Percentiles rank a stretch among this genome's conserved stretches.
Conservation (phyloP, 2,329 filamentous ascomycete species). For the Didymella arachidicola region DNA sequence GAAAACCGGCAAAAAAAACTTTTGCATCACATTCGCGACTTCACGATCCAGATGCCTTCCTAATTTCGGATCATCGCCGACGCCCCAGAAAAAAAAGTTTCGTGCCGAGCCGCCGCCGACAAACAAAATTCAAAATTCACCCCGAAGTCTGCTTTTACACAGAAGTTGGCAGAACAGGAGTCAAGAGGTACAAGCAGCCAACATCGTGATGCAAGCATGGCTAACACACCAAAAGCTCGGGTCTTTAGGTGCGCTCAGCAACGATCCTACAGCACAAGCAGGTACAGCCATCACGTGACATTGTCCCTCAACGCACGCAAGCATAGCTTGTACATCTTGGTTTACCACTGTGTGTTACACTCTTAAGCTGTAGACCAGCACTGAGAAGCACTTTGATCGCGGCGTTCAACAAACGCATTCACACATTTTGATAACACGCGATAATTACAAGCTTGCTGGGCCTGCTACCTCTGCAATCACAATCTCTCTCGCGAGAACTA, state of each 20-base stretch:
- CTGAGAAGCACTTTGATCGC: not conserved
- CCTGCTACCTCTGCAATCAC: not conserved
- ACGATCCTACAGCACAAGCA: not conserved
- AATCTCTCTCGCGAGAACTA: not conserved
- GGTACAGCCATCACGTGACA: slow-evolving; percentile 18
- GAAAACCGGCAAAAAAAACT: slow-evolving; percentile 12
- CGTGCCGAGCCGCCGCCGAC: slow-evolving; percentile 21
- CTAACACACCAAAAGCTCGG: slow-evolving; percentile 16
- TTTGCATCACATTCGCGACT: slow-evolving; percentile 11
- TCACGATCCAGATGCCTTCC: slow-evolving; percentile 19
- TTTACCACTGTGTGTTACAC: slow-evolving; percentile 14
- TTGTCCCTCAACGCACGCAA: slow-evolving; percentile 7
- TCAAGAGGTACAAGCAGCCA: slow-evolving; percentile 18
- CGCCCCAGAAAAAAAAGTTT: slow-evolving; percentile 17
- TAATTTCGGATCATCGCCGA: slow-evolving; percentile 14
- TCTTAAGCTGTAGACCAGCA: slow-evolving; percentile 5
- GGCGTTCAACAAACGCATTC: not conserved
- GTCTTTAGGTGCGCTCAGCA: slow-evolving; percentile 2
- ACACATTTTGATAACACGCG: slow-evolving; percentile 2
- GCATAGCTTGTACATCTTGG: slow-evolving; percentile 9
- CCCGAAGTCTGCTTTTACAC: slow-evolving; percentile 12
- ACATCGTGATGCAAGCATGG: slow-evolving; percentile 12
- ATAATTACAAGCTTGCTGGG: not conserved
- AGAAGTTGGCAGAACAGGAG: slow-evolving; percentile 10
- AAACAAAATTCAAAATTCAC: slow-evolving; percentile 15